Evolutionary conservation across 495 filamentous ascomycete genomes (phyloP).

Genomic region (Penicillium psychrofluorescens): DNA sequence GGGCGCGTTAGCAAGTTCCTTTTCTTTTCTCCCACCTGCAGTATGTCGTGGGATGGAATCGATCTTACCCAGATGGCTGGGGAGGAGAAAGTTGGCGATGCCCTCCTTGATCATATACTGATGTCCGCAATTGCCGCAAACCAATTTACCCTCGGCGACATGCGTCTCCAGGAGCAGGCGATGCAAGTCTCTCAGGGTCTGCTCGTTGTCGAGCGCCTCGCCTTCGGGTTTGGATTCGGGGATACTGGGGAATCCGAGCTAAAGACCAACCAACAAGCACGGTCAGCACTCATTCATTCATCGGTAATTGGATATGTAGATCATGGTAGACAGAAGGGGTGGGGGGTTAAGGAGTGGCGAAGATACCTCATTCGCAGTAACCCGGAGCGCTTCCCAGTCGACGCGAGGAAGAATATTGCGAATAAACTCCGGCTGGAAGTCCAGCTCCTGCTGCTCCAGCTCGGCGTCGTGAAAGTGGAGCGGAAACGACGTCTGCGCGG

Average conservation of each 20-base stretch:
- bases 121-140: conserved; percentile 87
- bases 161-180: conserved; percentile 82
- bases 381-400: conserved; percentile 75
- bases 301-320: neutral
- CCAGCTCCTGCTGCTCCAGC: conserved; percentile 71
- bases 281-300: neutral
- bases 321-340: neutral
- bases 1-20: neutral
- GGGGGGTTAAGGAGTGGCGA: no score
- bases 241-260: conserved; percentile 80
- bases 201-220: conserved; percentile 50
- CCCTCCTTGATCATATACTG: conserved; percentile 90
- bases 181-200: conserved; percentile 70
- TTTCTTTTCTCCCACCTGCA: neutral
- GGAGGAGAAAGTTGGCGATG: conserved; percentile 92
- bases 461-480: conserved; percentile 88
- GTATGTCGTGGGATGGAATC: neutral
- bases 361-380: conserved; percentile 72
- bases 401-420: conserved; percentile 77
- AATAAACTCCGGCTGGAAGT: conserved; percentile 71
- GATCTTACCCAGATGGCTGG: conserved; percentile 71
- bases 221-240: conserved; percentile 57
- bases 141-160: conserved; percentile 76
- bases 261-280: neutral
- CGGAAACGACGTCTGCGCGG: conserved; percentile 67